Conservation (phyloP, 306 rosid species). For the Ammopiptanthus mongolicus region DNA sequence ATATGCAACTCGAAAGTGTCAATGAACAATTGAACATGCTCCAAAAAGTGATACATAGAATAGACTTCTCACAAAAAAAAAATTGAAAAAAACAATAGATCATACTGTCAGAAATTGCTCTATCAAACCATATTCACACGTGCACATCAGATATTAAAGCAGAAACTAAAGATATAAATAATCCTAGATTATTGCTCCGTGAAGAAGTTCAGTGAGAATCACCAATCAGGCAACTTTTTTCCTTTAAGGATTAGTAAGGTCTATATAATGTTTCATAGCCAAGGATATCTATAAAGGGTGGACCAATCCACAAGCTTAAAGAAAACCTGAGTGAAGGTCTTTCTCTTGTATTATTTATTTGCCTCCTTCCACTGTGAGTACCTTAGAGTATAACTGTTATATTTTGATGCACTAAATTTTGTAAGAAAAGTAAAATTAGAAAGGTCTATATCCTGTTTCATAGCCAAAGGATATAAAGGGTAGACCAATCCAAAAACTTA, state of each 20-base stretch:
- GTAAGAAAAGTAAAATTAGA: background rate
- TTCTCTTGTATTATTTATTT: background rate
- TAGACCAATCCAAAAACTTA: background rate
- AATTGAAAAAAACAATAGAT: background rate
- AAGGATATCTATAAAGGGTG: background rate
- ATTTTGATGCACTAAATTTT: background rate
- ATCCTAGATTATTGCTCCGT: background rate
- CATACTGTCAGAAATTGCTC: background rate
- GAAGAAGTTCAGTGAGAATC: background rate
- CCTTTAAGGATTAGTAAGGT: background rate
- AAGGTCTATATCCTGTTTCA: background rate
- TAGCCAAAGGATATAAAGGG: background rate
- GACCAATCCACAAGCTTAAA: background rate
- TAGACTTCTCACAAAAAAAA: background rate
- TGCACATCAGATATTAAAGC: background rate
- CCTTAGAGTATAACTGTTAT: background rate
- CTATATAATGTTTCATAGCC: background rate
- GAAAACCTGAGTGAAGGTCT: background rate
- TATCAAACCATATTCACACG: background rate
- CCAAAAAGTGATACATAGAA: background rate
- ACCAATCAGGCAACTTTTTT: slow-evolving; percentile 4
- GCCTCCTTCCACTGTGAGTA: background rate
- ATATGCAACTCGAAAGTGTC: slow-evolving; percentile 13
- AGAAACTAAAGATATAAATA: background rate
- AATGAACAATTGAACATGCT: background rate